phyloP scores from a whole-genome alignment of 2,329 filamentous ascomycete species.

The Pseudohalonectria lignicola region DNA sequence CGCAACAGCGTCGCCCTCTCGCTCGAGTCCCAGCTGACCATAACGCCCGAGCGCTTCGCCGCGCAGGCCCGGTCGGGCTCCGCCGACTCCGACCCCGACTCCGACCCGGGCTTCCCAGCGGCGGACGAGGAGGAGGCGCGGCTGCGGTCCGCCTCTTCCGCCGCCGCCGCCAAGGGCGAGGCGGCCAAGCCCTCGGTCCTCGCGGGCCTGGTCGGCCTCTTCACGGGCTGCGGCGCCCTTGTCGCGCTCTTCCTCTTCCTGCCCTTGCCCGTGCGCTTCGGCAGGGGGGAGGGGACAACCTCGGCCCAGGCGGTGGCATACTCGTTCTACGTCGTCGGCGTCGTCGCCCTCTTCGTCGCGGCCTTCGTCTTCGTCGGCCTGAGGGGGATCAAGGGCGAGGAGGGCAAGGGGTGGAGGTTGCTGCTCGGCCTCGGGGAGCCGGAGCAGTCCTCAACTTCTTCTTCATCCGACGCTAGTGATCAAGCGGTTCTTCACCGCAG shows the following conservation, averaged over 20 bases:
- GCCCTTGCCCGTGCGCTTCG: constrained; percentile 74
- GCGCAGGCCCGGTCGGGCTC: constrained; percentile 4
- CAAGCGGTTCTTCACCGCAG: too few species aligned
- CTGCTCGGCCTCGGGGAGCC: constrained; percentile 29
- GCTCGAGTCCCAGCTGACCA: constrained; percentile 63
- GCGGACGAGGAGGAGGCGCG: constrained; percentile 1
- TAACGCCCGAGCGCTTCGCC: constrained; percentile 53
- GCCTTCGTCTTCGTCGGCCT: constrained; percentile 71
- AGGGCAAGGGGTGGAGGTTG: constrained; percentile 60
- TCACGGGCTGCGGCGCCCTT: constrained; percentile 84
- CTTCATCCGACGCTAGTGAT: too few species aligned
- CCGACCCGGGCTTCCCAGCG: constrained; percentile 6
- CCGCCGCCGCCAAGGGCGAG: constrained; percentile 11
- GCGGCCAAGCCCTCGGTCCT: constrained; percentile 46
- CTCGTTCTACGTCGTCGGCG: constrained; percentile 80
- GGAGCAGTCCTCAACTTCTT: too few species aligned
- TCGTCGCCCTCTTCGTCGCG: constrained; percentile 60
- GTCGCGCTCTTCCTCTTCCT: constrained; percentile 75
- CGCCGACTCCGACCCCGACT: constrained; percentile 9
- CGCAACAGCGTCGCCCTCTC: constrained; percentile 54
- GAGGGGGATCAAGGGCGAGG: constrained; percentile 57
- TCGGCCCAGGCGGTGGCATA: constrained; percentile 65
- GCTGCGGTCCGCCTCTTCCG: background rate
- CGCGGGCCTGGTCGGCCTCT: constrained; percentile 83
- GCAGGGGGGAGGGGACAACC: constrained; percentile 57